Base-by-base conservation (phyloP, 768 basidiomycete species). In the Pulveroboletus frians region DNA sequence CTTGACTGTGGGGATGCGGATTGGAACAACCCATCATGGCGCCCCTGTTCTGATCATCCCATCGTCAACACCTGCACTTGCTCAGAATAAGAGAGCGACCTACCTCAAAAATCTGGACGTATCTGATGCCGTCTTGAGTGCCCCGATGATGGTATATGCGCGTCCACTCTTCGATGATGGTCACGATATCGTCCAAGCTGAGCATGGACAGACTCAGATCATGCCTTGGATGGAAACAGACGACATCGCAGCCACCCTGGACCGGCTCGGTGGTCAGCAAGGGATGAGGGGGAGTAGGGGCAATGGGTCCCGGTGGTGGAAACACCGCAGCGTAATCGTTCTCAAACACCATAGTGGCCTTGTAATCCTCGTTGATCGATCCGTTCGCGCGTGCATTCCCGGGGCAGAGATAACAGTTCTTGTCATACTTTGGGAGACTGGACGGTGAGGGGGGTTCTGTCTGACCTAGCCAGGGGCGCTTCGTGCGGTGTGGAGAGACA, bases 21-120 rank as follows among this genome's bases (percentile, higher is more conserved):
- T 94, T 95, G 7, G 88, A 91, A 62, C 91, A 94, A 10, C 93
- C 93, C 93, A 94, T 94, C 74, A 92, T 92, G 3, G 84, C 69
- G 3, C 93, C 93, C 69, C 93, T 94, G 67, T 92, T 93, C 85
- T 92, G 57, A 32, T 26, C 21, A 42, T 35, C 43, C 41, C 1
- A 32, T 46, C 44, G 45, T 57, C 55, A 26, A 6, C 6, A 26
- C 32, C 30, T 3, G 10, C 20, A 4, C 18, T 11, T n/a, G 15
- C 5, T 4, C n/a, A 36, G 27, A 36, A 55, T n/a, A 30, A 45
- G 56, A n/a, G 18, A 11, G 49, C n/a, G 34, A 27, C 41, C 21
- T 44, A 34, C 91, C 83, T 94, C 91, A 60, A 94, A 93, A 9
- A 93, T 90, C 67, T 92, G 92, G 45, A 94, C 82, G 60, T 92